phyloP scores from a whole-genome alignment of 2,329 filamentous ascomycete species.

The Karstenula rhodostoma region DNA sequence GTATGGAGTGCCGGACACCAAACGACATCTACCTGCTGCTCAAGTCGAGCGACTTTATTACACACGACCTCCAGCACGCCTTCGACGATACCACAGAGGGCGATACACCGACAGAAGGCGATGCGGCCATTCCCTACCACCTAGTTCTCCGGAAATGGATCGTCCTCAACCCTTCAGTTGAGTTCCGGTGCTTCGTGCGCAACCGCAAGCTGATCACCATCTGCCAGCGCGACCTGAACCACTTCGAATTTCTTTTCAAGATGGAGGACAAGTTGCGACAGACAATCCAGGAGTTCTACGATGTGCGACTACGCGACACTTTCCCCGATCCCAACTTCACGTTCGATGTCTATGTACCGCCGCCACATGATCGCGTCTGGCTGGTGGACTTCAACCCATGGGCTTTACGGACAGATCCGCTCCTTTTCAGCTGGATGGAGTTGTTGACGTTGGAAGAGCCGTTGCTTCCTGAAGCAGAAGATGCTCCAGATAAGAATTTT shows the following conservation, averaged over 20 bases:
- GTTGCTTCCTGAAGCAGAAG: conserved; percentile 9
- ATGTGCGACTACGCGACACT: conserved; percentile 72
- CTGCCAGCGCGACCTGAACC: conserved; percentile 87
- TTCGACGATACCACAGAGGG: conserved; percentile 74
- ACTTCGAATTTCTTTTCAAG: conserved; percentile 81
- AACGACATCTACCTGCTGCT: conserved; percentile 94
- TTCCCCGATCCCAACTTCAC: conserved; percentile 87
- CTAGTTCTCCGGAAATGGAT: conserved; percentile 90
- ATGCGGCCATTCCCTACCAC: conserved; percentile 71
- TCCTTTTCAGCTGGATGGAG: conserved; percentile 91
- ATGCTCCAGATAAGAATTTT: conserved; percentile 26
- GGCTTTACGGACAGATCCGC: conserved; percentile 85
- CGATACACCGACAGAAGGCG: conserved; percentile 21
- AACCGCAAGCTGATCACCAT: conserved; percentile 81
- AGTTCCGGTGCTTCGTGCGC: conserved; percentile 96
- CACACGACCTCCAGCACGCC: conserved; percentile 90
- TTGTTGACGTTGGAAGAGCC: conserved; percentile 76
- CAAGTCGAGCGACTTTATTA: conserved; percentile 94
- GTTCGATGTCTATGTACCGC: conserved; percentile 92
- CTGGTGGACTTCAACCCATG: conserved; percentile 96
- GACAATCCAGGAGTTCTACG: conserved; percentile 81
- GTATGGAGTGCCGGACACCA: conserved; percentile 85
- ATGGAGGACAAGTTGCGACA: conserved; percentile 72
- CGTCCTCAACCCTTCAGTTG: conserved; percentile 85
- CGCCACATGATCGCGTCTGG: conserved; percentile 76